Base-by-base conservation (phyloP, 2,329 filamentous ascomycete species). In the Paecilomyces fulvus region DNA sequence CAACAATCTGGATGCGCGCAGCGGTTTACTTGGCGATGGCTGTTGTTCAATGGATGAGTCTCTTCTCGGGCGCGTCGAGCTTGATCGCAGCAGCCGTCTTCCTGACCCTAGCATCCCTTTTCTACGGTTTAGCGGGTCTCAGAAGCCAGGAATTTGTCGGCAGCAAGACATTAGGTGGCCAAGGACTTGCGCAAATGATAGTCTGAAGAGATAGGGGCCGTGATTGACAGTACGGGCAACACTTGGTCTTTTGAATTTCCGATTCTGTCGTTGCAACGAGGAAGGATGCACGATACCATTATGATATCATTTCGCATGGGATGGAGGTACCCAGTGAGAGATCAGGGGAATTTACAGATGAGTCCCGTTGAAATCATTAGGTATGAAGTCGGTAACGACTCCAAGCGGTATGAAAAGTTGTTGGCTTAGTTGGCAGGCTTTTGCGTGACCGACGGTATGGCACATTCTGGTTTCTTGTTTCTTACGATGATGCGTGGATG, bases 161-260 rank as follows among this genome's bases (percentile, higher is more conserved):
- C 77, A 96, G 92, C 81, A 97, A 97, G 84, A 97, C 92, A 14
- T 81, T 99, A 54, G 94, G 94, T 63, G 94, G 94, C 54, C 87
- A 90, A 64, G 92, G 92, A 54, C 88, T 96, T 64, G 94, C 91
- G 60, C 92, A 96, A 79, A 96, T 97, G 92, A 96, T 97, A 76
- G 91, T 97, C 69, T 95, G 63, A 64, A 28, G 25, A 28, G 21
- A 6, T 2, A 28, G 6, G 21, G 48, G 14, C 9, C 12, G 48
- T 28, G 2, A 25, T n/a, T 21, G 23, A 23, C 20, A 25, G 1
- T 12, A 43, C 17, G 37, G n/a, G 21, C 21, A 20, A n/a, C n/a
- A 10, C 20, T 49, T 28, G 20, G 23, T 49, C 48, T 49, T 49
- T 25, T n/a, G 48, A 49, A 12, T 49, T 49, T 25, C 11, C 48